Base-by-base conservation (phyloP, 495 filamentous ascomycete species). In the Penicillium soppii region DNA sequence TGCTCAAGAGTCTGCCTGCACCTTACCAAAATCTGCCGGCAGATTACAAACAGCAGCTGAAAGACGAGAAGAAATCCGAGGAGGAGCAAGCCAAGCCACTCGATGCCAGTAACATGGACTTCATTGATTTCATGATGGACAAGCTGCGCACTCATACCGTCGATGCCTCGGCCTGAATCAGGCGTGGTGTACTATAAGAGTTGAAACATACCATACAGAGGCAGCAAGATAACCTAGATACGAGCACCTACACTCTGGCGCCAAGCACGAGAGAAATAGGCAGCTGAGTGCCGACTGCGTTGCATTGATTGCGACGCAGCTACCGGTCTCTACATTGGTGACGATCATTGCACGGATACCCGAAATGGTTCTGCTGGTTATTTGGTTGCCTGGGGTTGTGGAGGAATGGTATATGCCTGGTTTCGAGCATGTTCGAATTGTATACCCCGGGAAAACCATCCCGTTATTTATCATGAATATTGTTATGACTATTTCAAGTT, bases 31-130 rank as follows among this genome's bases (percentile, higher is more conserved):
- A n/a, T n/a, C n/a, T n/a, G n/a, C n/a, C n/a, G n/a, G n/a, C n/a
- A n/a, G n/a, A n/a, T n/a, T n/a, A n/a, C n/a, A n/a, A n/a, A n/a
- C n/a, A n/a, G n/a, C n/a, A n/a, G n/a, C n/a, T n/a, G n/a, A n/a
- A n/a, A n/a, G n/a, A n/a, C n/a, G n/a, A n/a, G n/a, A n/a, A n/a
- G n/a, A n/a, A n/a, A n/a, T n/a, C n/a, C n/a, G n/a, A n/a, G n/a
- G n/a, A n/a, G n/a, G n/a, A n/a, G n/a, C n/a, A n/a, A n/a, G n/a
- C n/a, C n/a, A n/a, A n/a, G n/a, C n/a, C n/a, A n/a, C n/a, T n/a
- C 12, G 88, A 95, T 67, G 87, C 90, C 3, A 71, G 66, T 16
- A 85, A 97, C 63, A 96, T 96, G 92, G 88, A 91, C 49, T 82
- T 81, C 16, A 78, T 95, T 29, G 87, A 96, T 74, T 68, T 61